Conservation (phyloP, 2,329 filamentous ascomycete genomes). For the Paramyrothecium roridum region DNA sequence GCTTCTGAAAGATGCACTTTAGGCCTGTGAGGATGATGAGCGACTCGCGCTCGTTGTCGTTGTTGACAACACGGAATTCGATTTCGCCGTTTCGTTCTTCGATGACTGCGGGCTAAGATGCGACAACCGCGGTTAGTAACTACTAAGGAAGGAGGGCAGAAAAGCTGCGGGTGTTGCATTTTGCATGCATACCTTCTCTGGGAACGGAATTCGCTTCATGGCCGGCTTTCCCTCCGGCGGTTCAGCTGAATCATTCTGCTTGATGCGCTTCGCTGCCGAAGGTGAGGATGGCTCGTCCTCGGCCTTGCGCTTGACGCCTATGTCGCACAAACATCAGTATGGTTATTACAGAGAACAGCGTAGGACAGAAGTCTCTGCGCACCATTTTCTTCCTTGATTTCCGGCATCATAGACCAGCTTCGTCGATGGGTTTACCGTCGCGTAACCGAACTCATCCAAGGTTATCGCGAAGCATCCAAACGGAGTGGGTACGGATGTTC, state of each 20-base stretch:
- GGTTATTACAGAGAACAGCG: too few species aligned
- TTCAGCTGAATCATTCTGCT: constrained; percentile 38
- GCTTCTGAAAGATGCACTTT: constrained; percentile 98
- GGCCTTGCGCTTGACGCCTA: constrained; percentile 70
- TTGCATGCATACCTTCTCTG: constrained; percentile 68
- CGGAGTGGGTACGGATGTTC: too few species aligned
- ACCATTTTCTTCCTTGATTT: constrained; percentile 36
- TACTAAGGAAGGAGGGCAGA: background rate
- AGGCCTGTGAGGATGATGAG: constrained; percentile 92
- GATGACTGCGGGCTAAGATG: constrained; percentile 71
- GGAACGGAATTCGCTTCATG: constrained; percentile 74
- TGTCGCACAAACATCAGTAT: background rate
- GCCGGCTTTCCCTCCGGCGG: constrained; percentile 42
- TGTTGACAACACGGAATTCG: constrained; percentile 97
- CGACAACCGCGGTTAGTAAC: too few species aligned
- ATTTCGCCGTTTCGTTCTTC: constrained; percentile 95
- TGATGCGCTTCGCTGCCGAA: constrained; percentile 62
- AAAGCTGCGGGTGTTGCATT: too few species aligned
- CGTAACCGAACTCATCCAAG: too few species aligned
- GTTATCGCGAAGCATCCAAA: too few species aligned
- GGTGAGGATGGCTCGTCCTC: constrained; percentile 61
- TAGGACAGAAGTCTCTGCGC: too few species aligned
- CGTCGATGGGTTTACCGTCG: background rate
- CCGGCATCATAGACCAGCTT: constrained; percentile 15
- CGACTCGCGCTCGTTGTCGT: constrained; percentile 83